Evolutionary conservation across 176 grass and related monocot species (phyloP).

Genomic region (Luzula sylvatica): DNA sequence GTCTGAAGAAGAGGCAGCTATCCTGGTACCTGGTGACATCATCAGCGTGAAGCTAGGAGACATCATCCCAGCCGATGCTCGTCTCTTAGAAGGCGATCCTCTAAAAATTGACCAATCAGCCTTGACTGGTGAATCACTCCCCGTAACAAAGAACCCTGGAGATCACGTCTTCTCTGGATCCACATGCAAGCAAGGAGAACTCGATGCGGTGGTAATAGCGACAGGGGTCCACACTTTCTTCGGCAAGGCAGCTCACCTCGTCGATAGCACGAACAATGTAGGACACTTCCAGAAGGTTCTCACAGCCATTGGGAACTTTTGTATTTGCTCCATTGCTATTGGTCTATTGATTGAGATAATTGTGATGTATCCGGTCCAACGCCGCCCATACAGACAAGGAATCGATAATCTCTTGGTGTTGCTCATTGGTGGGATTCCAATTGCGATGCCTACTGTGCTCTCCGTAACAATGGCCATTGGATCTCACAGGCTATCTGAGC

Average conservation of each 20-base stretch:
- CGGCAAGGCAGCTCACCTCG: constrained; percentile 71
- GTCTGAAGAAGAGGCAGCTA: too few species aligned
- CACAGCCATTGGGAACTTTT: constrained; percentile 67
- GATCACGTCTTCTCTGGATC: constrained; percentile 81
- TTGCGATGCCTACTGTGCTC: constrained; percentile 69
- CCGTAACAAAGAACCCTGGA: constrained; percentile 52
- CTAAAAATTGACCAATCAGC: constrained; percentile 85
- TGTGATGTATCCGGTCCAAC: constrained; percentile 74
- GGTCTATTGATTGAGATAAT: constrained; percentile 65
- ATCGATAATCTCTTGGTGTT: constrained; percentile 73
- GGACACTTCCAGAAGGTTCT: constrained; percentile 85
- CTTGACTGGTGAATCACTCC: constrained; percentile 58
- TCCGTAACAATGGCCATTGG: constrained; percentile 86
- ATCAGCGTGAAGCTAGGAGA: too few species aligned
- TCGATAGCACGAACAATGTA: constrained; percentile 74
- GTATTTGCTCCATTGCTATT: constrained; percentile 63
- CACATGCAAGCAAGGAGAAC: constrained; percentile 65
- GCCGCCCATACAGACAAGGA: constrained; percentile 45
- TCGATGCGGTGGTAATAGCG: constrained; percentile 63
- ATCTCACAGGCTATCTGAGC: constrained; percentile 47
- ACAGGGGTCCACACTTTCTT: constrained; percentile 85
- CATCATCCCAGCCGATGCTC: constrained; percentile 35
- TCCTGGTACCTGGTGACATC: too few species aligned
- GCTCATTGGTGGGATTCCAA: constrained; percentile 77
- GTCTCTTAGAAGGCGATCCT: constrained; percentile 71